Evolutionary conservation across 2,329 filamentous ascomycete genomes (phyloP), one percentile per base, ranked within the genome.

Genomic region (Hypoxylon sp.): DNA sequence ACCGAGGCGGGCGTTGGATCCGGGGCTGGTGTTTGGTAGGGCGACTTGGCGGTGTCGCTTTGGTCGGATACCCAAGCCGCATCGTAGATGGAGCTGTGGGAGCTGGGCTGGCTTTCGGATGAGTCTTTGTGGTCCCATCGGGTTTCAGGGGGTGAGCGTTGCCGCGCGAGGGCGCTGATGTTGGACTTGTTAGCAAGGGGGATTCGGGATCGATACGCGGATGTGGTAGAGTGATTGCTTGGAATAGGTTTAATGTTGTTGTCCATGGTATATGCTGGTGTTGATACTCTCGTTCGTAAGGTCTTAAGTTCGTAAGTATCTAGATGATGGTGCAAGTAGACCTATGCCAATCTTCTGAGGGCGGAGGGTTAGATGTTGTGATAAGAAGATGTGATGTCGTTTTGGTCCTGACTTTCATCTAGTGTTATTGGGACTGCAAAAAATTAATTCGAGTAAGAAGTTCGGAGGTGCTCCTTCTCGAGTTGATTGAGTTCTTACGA

Each of bases 21-120:
- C 14, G 62, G 51, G 1, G 61, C 57, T 13, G 73, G 65, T 5
- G 63, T 70, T 38, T 69, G 72, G 32, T 71, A 72, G 2, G 75
- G 74, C 7, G 73, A 74, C 63, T 72, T 76, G 30, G 69, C 60
- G 32, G 66, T 19, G 50, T 75, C 76, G 51, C 70, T 75, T 6
- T 69, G 73, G 10, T 72, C 73, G 1, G 80, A 80, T 23, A 79
- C 67, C 61, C 73, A 78, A n/a, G 72, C 69, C 30, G 80, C 80
- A 64, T 81, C 79, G 68, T 75, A 80, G 28, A 82, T 74, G 14
- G 80, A 81, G 48, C 74, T 72, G 58, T 79, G 79, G 2, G 77
- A 71, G 66, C 79, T 81, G 2, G 79, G 77, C 23, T 68, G 71
- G 13, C 75, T 76, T 52, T 81, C 79, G 1, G 80, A 81, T 2